Percentiles rank a stretch among this genome's conserved stretches.
Evolutionary conservation across 345 rosid species (phyloP).

Genomic region (Citrus mangshanensis): DNA sequence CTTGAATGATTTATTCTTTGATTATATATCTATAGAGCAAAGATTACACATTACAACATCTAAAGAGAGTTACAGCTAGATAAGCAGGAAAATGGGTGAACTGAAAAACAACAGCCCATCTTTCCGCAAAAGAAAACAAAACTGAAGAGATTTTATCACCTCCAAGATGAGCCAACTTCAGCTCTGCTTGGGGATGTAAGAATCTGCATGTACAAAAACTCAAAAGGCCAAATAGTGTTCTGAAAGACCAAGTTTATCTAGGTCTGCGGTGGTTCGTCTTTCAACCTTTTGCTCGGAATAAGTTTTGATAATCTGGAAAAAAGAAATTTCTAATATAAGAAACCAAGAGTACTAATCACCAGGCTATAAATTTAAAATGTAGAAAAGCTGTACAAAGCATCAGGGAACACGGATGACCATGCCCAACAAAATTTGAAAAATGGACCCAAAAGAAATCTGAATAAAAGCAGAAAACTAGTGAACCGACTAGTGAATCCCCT

Average conservation of each 20-base stretch:
- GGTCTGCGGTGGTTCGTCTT: constrained; percentile 17
- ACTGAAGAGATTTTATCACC: background rate
- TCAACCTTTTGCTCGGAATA: constrained; percentile 26
- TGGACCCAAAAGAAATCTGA: no score
- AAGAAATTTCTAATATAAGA: background rate
- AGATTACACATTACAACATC: background rate
- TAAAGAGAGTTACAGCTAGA: background rate
- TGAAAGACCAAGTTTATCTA: no score
- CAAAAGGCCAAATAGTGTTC: background rate
- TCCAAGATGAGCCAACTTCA: background rate
- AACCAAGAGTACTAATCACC: background rate
- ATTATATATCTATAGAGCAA: background rate
- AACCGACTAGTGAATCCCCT: no score
- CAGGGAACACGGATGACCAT: no score
- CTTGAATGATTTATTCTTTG: background rate
- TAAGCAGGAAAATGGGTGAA: constrained; percentile 2
- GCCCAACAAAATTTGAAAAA: no score
- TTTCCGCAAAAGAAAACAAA: constrained; percentile 9
- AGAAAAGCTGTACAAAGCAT: no score
- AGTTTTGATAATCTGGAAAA: constrained; percentile 27
- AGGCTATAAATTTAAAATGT: background rate
- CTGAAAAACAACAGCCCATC: constrained; percentile 5
- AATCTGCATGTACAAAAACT: constrained; percentile 6
- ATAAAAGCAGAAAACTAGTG: no score
- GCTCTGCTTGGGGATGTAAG: background rate